Evolutionary conservation across 2,329 filamentous ascomycete species (phyloP).

Genomic region (Rosellinia necatrix): DNA sequence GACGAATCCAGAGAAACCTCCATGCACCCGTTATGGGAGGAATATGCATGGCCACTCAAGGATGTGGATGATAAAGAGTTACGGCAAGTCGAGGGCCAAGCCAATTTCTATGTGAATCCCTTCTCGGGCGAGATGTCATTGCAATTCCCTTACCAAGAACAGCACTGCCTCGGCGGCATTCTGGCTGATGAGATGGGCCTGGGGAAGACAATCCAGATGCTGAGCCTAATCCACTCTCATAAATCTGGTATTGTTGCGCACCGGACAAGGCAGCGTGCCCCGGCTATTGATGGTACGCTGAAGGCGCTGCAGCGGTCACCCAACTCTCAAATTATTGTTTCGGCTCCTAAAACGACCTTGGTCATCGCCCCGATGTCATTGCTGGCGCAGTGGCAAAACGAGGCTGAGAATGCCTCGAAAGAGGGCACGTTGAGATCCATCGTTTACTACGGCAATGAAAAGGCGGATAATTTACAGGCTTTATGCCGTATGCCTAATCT

Average conservation of each 20-base stretch:
- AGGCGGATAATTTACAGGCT: constrained; percentile 75
- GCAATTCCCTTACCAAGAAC: constrained; percentile 90
- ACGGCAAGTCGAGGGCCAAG: constrained; percentile 65
- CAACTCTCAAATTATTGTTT: constrained; percentile 60
- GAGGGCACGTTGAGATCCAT: constrained; percentile 81
- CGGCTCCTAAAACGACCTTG: constrained; percentile 85
- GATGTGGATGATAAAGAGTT: constrained; percentile 84
- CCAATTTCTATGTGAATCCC: constrained; percentile 91
- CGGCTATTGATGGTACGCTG: constrained; percentile 64
- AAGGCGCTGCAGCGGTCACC: constrained; percentile 55
- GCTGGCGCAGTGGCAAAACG: constrained; percentile 95
- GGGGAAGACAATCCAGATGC: constrained; percentile 98
- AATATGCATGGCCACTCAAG: constrained; percentile 86
- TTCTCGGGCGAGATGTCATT: constrained; percentile 94
- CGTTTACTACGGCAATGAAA: constrained; percentile 91
- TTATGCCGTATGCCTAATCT: constrained; percentile 78
- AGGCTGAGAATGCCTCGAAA: constrained; percentile 87
- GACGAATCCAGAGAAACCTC: constrained; percentile 70
- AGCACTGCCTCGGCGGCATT: constrained; percentile 91
- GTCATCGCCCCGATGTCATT: constrained; percentile 98
- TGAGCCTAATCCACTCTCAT: constrained; percentile 88
- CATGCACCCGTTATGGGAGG: constrained; percentile 98
- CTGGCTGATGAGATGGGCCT: constrained; percentile 97
- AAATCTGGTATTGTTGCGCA: constrained; percentile 59
- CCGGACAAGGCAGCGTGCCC: constrained; percentile 41